Percentiles rank a stretch among this genome's conserved stretches.
These are phyloP conservation scores for Tuber indicum DNA, from an alignment of 495 filamentous ascomycete species.

Conservation along the genomic window DNA sequence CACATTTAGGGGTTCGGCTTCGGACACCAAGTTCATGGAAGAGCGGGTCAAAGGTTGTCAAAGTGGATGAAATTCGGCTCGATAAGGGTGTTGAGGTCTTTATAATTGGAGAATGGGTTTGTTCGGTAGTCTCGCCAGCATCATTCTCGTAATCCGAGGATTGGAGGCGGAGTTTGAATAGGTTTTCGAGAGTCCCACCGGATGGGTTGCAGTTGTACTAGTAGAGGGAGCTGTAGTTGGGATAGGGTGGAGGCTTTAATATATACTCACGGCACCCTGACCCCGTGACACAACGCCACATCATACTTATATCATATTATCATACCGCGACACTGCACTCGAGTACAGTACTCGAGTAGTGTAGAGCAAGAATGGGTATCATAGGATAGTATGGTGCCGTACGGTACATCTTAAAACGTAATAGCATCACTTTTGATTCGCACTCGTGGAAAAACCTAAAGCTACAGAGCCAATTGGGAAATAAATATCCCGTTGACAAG, in stretches of 20 bases:
- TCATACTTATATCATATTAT: no score
- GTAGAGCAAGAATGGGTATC: neutral
- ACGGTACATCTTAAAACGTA: neutral
- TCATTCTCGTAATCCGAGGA: neutral
- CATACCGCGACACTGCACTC: neutral
- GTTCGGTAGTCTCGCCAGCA: conserved; percentile 16
- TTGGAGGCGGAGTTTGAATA: neutral
- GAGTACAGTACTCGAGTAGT: neutral
- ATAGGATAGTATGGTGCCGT: neutral
- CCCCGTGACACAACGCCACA: neutral
- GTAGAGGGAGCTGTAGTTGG: neutral
- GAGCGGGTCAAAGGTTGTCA: conserved; percentile 18
- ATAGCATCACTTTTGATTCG: neutral
- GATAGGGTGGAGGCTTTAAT: neutral
- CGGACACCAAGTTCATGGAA: conserved; percentile 19
- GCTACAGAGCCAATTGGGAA: neutral
- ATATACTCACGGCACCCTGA: neutral
- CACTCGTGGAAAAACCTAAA: conserved; percentile 1
- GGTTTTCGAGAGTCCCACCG: neutral
- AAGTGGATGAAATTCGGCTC: conserved; percentile 19
- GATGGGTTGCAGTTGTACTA: neutral
- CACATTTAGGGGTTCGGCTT: neutral
- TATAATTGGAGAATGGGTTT: conserved; percentile 29
- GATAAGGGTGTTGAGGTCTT: conserved; percentile 22
- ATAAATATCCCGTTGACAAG: neutral